Evolutionary conservation across 768 basidiomycete genomes (phyloP).

Genomic region (Russula vinacea): DNA sequence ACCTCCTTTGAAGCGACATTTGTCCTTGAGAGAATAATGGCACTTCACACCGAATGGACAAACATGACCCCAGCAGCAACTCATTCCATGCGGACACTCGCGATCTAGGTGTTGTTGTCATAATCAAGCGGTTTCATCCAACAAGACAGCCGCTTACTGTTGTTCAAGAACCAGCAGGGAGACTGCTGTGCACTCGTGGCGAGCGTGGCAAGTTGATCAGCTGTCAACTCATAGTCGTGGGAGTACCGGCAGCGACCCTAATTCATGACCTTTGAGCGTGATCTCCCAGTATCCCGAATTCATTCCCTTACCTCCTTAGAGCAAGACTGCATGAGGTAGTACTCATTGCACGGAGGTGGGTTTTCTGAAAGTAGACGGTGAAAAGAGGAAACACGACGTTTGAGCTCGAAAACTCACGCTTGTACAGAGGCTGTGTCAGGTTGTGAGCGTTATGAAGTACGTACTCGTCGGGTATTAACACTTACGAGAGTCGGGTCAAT

Average conservation of each 20-base stretch:
- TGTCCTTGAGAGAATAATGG: conserved; percentile 70
- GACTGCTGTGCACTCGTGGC: conserved; percentile 79
- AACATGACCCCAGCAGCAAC: conserved; percentile 80
- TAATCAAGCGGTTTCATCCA: neutral
- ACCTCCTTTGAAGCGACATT: conserved; percentile 85
- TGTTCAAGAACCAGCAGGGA: conserved; percentile 81
- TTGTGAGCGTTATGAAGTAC: neutral
- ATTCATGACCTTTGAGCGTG: neutral
- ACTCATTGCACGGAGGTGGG: conserved; percentile 83
- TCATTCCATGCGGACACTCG: conserved; percentile 69
- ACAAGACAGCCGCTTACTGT: conserved; percentile 44
- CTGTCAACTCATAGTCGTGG: conserved; percentile 70
- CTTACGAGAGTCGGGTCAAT: conserved; percentile 42
- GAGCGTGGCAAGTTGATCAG: conserved; percentile 68
- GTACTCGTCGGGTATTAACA: neutral
- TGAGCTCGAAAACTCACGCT: conserved; percentile 13
- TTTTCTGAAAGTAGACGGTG: conserved; percentile 48
- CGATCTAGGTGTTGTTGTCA: conserved; percentile 44
- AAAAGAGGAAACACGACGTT: conserved; percentile 15
- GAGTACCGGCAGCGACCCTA: conserved; percentile 71
- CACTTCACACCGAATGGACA: conserved; percentile 64
- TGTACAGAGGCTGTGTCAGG: conserved; percentile 23
- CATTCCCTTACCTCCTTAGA: conserved; percentile 54
- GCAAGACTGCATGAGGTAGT: conserved; percentile 73
- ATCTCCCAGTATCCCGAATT: neutral